phyloP scores from a whole-genome alignment of 2,329 filamentous ascomycete species.

The Colletotrichum liriopes region DNA sequence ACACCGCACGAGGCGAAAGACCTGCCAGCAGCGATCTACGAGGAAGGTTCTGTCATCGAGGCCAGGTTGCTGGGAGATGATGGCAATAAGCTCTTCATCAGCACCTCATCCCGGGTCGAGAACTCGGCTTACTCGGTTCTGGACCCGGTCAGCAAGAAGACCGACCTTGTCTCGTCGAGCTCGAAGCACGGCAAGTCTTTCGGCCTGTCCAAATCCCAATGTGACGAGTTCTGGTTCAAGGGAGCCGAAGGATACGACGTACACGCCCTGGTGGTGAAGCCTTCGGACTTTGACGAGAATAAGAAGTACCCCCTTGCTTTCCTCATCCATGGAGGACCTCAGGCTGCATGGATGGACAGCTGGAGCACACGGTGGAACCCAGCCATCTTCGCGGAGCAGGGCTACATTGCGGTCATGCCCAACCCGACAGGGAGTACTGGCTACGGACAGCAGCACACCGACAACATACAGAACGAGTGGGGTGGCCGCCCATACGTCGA shows the following conservation, averaged over 20 bases:
- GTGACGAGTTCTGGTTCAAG: slow-evolving; percentile 78
- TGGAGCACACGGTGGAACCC: slow-evolving; percentile 92
- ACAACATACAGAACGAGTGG: slow-evolving; percentile 87
- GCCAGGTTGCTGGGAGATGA: slow-evolving; percentile 66
- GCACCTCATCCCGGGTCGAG: slow-evolving; percentile 79
- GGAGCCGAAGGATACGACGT: slow-evolving; percentile 74
- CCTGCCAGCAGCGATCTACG: slow-evolving; percentile 65
- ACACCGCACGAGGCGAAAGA: slow-evolving; percentile 64
- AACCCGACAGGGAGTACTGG: slow-evolving; percentile 89
- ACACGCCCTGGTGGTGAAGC: slow-evolving; percentile 80
- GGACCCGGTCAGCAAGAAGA: slow-evolving; percentile 58
- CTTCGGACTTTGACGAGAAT: slow-evolving; percentile 75
- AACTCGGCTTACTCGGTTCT: slow-evolving; percentile 79
- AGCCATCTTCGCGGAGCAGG: slow-evolving; percentile 88
- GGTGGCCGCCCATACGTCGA: slow-evolving; percentile 89
- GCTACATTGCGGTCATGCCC: slow-evolving; percentile 85
- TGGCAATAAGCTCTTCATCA: slow-evolving; percentile 71
- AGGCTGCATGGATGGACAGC: slow-evolving; percentile 80
- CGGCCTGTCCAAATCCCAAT: slow-evolving; percentile 75
- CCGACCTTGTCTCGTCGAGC: slow-evolving; percentile 72
- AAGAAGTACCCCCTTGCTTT: slow-evolving; percentile 87
- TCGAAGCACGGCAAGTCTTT: slow-evolving; percentile 77
- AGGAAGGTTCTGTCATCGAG: slow-evolving; percentile 69
- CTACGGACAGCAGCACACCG: slow-evolving; percentile 83
- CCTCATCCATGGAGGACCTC: slow-evolving; percentile 87